A percentile compares a stretch with the other conserved stretches of the same genome.
Evolutionary conservation across 352 stramenopile species (phyloP).

Genomic region (Elongisporangium undulatum): DNA sequence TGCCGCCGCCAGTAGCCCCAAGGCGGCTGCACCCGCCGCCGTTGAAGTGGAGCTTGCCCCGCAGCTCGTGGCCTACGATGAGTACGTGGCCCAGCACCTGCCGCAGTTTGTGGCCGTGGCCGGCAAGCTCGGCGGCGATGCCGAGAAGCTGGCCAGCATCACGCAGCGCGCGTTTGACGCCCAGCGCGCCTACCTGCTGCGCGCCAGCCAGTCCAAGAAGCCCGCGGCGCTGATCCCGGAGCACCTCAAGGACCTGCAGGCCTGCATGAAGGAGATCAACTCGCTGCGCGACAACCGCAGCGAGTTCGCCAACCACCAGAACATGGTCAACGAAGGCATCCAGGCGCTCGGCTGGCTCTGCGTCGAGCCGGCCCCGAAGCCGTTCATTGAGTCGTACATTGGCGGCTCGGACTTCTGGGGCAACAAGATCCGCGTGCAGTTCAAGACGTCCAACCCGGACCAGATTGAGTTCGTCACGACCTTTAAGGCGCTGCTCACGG

Average conservation of each 20-base stretch:
- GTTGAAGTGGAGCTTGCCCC: slow-evolving; percentile 40
- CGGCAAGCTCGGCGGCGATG: slow-evolving; percentile 80
- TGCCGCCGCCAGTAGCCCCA: not conserved
- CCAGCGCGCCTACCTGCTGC: slow-evolving; percentile 90
- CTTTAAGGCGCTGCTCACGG: slow-evolving; percentile 90
- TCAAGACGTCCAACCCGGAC: slow-evolving; percentile 89
- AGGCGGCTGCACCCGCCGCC: slow-evolving; percentile 4
- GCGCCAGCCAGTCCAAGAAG: slow-evolving; percentile 93
- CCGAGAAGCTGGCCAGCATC: slow-evolving; percentile 74
- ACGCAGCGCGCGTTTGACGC: slow-evolving; percentile 86
- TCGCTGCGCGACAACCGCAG: slow-evolving; percentile 75
- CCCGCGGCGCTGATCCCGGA: slow-evolving; percentile 67
- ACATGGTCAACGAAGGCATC: slow-evolving; percentile 86
- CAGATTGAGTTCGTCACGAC: slow-evolving; percentile 93
- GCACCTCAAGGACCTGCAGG: slow-evolving; percentile 68
- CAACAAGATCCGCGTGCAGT: slow-evolving; percentile 97
- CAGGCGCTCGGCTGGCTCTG: slow-evolving; percentile 80
- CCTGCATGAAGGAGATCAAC: slow-evolving; percentile 79
- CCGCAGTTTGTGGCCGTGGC: slow-evolving; percentile 76
- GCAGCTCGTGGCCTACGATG: slow-evolving; percentile 89
- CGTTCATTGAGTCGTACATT: slow-evolving; percentile 95
- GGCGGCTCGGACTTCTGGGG: slow-evolving; percentile 95
- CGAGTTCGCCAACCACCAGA: slow-evolving; percentile 82
- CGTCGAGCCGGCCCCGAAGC: slow-evolving; percentile 84
- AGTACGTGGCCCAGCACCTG: slow-evolving; percentile 78